These are phyloP conservation scores for Uncinocarpus reesii DNA, from an alignment of 2,329 filamentous ascomycete genomes.

Conservation along the genomic window DNA sequence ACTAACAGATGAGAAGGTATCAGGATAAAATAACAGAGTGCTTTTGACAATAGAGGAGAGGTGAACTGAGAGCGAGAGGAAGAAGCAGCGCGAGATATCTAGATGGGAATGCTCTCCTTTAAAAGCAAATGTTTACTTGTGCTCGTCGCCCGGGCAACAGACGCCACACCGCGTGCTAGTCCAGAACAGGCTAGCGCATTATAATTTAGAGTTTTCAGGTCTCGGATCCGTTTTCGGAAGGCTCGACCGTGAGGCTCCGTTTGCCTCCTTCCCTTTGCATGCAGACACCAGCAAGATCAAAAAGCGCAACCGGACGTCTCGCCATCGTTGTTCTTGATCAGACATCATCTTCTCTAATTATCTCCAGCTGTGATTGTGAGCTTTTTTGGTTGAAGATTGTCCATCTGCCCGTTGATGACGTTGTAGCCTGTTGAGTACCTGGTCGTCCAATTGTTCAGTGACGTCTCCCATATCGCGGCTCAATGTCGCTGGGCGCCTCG, in stretches of 20 bases:
- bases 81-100: conserved; percentile 16
- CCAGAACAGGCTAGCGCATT: conserved; percentile 33
- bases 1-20: neutral
- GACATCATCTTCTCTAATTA: neutral
- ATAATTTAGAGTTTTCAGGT: conserved; percentile 13
- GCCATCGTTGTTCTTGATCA: no score
- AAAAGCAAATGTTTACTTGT: conserved; percentile 31
- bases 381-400: neutral
- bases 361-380: neutral
- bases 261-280: neutral
- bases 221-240: conserved; percentile 4
- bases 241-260: neutral
- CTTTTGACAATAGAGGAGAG: neutral
- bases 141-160: conserved; percentile 34
- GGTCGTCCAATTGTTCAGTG: conserved; percentile 6
- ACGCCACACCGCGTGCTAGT: conserved; percentile 19
- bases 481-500: conserved; percentile 5
- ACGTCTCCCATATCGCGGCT: neutral
- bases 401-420: neutral
- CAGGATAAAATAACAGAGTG: no score
- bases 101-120: neutral
- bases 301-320: no score
- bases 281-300: no score
- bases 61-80: conserved; percentile 24
- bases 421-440: neutral